A percentile compares a stretch with the other conserved stretches of the same genome.
Conservation (phyloP, 163 green algal genomes). For the Chlamydomonas reinhardtii region DNA sequence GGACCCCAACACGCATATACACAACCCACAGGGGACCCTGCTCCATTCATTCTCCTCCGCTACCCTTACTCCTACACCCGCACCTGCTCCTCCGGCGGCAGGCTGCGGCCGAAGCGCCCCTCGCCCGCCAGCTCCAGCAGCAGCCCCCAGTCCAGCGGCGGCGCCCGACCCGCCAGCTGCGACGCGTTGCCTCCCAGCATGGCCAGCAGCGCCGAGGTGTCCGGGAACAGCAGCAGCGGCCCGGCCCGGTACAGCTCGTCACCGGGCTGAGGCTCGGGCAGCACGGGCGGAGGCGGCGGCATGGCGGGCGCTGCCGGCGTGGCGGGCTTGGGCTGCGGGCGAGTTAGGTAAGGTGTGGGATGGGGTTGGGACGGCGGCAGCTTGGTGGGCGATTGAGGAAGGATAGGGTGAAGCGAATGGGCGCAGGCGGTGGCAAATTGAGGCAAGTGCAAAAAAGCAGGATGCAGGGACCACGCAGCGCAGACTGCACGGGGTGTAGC, state of each 20-base stretch:
- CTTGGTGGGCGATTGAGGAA: too few relatives aligned
- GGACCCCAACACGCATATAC: background rate
- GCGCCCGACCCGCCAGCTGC: background rate
- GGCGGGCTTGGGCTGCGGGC: background rate
- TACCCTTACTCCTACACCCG: too few relatives aligned
- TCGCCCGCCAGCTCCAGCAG: conserved; percentile 54
- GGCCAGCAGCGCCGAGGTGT: conserved; percentile 77
- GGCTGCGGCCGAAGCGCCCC: conserved; percentile 66
- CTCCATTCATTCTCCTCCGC: too few relatives aligned
- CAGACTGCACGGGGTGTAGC: too few relatives aligned
- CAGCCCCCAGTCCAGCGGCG: conserved; percentile 51
- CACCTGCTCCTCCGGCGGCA: conserved; percentile 59
- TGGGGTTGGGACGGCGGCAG: too few relatives aligned
- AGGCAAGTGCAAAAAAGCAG: too few relatives aligned
- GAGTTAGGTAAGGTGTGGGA: background rate
- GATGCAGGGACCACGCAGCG: too few relatives aligned
- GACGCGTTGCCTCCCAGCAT: conserved; percentile 61
- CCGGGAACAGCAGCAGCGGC: conserved; percentile 80
- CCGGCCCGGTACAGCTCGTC: conserved; percentile 44
- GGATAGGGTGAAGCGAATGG: too few relatives aligned
- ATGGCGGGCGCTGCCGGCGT: too few relatives aligned
- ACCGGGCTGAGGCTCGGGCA: background rate
- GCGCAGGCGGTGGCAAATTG: too few relatives aligned
- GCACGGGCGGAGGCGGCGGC: background rate
- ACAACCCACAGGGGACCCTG: too few relatives aligned